Evolutionary conservation across 805 yeast species (phyloP), one percentile per base, ranked within the genome.

Genomic region (Wickerhamiella musiphila): DNA sequence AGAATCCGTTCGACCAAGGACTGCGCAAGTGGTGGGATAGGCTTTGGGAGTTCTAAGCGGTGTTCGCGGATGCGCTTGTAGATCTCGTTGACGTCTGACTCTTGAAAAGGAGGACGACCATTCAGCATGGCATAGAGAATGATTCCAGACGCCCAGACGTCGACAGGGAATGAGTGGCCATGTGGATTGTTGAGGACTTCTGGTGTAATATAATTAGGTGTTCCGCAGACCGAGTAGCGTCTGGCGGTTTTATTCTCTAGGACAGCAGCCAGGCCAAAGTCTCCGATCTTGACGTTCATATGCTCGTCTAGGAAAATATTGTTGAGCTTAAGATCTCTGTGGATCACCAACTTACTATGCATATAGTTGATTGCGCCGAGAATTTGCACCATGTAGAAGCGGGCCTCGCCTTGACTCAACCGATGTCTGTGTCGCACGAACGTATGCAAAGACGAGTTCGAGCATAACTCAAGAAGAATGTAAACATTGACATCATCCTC

Each of bases 201-300:
- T 6, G 99, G 99, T 1, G 98, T 95, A 51, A 90, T 90, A 53
- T 90, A 90, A 57, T 90, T 90, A 38, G 99, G 99, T 16, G 99
- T 90, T 34, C 99, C 99, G 56, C 99, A 90, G 35, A 90, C 81
- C 27, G 98, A 86, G 52, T 75, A 78, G 49, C 86, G 82, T 42
- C 86, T 72, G 31, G 79, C 79, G 36, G 66, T 66, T 19, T 66
- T 61, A 15, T 70, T 61, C 26, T 77, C 78, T 39, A 90, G 65
- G n/a, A 81, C 77, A 1, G 95, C 83, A n/a, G 99, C 99, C 38
- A 90, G 66, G 20, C 99, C 99, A 58, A 90, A 90, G 55, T 90
- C 99, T 41, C 99, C 98, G 39, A 90, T 78, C 53, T 90, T 90
- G 49, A 86, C 66, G 54, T 83, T 81, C 93, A 86, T 90, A 29